Percentiles rank a stretch among this genome's conserved stretches.
Evolutionary conservation across 345 rosid genomes (phyloP).

Genomic region (Mangifera indica): DNA sequence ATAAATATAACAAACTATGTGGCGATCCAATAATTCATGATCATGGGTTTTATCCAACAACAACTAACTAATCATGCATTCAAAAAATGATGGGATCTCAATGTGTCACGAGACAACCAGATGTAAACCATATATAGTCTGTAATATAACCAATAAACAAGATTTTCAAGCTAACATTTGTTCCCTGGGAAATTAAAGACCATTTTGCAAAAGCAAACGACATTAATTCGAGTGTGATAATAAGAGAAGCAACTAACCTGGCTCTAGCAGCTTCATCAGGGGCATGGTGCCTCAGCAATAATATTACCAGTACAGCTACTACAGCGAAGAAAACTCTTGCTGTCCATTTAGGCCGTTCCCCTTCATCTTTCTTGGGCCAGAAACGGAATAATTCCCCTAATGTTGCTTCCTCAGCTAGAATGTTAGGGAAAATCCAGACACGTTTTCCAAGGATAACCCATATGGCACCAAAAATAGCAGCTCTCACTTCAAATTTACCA

Average conservation of each 20-base stretch:
- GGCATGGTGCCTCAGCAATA: conserved; percentile 91
- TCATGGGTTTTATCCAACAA: neutral
- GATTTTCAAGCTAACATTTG: neutral
- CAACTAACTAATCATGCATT: neutral
- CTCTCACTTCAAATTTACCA: conserved; percentile 68
- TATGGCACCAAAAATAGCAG: conserved; percentile 65
- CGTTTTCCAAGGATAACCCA: conserved; percentile 88
- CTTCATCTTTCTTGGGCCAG: conserved; percentile 98
- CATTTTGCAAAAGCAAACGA: neutral
- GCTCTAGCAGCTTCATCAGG: conserved; percentile 99
- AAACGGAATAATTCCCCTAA: conserved; percentile 89
- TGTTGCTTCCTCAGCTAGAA: conserved; percentile 99
- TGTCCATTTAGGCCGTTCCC: conserved; percentile 95
- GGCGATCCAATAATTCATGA: neutral
- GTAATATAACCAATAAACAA: neutral
- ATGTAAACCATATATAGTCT: neutral
- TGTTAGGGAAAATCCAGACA: conserved; percentile 94
- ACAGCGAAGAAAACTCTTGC: conserved; percentile 82
- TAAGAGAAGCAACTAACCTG: conserved; percentile 47
- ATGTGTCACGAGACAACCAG: neutral
- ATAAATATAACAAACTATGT: too few relatives aligned
- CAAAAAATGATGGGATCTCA: neutral
- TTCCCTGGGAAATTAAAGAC: neutral
- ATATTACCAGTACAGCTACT: conserved; percentile 69
- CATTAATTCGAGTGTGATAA: neutral